Conservation (phyloP, 371 early-diverging fungal genomes). For the Gilbertella persicaria region DNA sequence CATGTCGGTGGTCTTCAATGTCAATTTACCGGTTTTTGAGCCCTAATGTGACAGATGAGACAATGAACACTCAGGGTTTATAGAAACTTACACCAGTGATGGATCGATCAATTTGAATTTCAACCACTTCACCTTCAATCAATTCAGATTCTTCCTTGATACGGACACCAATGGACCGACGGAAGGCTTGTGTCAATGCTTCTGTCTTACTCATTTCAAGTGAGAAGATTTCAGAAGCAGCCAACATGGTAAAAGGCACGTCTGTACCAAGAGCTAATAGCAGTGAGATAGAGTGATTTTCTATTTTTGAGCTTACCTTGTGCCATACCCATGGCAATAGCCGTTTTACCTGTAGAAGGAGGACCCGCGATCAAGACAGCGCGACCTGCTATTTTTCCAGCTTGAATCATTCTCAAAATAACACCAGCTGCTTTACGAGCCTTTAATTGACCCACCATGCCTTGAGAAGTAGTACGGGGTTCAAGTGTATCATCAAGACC, state of each 20-base stretch:
- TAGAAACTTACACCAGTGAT: slow-evolving; percentile 77
- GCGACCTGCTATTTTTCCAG: slow-evolving; percentile 97
- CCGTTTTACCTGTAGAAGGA: slow-evolving; percentile 97
- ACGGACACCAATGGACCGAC: slow-evolving; percentile 95
- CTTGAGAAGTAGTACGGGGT: slow-evolving; percentile 84
- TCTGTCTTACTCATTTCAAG: slow-evolving; percentile 99
- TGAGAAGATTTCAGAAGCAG: slow-evolving; percentile 97
- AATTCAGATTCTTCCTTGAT: slow-evolving; percentile 98
- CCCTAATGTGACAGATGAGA: slow-evolving; percentile 45
- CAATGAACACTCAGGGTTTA: not conserved
- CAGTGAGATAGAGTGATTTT: not conserved
- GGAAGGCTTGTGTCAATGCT: slow-evolving; percentile 97
- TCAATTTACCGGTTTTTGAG: slow-evolving; percentile 94
- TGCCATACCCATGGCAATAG: slow-evolving; percentile 95
- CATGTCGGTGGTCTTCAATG: slow-evolving; percentile 99
- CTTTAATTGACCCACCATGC: slow-evolving; percentile 97
- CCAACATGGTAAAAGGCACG: slow-evolving; percentile 96
- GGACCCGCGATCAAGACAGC: slow-evolving; percentile 97
- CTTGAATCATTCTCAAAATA: slow-evolving; percentile 90
- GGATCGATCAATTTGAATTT: slow-evolving; percentile 95
- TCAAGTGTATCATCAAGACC: slow-evolving; percentile 92
- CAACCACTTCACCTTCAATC: slow-evolving; percentile 99
- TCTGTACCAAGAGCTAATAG: slow-evolving; percentile 81
- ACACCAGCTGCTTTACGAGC: slow-evolving; percentile 97
- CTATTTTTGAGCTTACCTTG: slow-evolving; percentile 42